Evolutionary conservation across 2,329 filamentous ascomycete genomes (phyloP).

Genomic region (Colletotrichum sp.): DNA sequence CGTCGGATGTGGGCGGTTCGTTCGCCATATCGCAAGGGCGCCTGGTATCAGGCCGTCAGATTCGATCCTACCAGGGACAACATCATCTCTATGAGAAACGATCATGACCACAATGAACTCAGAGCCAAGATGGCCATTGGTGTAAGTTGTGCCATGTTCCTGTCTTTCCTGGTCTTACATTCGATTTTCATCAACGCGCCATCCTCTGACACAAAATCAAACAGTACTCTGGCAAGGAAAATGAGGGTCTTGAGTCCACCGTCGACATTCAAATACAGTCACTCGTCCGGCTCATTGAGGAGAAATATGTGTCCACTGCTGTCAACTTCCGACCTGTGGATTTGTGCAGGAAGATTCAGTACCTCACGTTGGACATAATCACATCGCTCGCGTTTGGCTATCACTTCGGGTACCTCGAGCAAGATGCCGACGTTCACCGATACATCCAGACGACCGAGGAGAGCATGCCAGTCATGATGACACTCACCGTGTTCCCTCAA

Average conservation of each 20-base stretch:
- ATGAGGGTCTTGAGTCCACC: slow-evolving; percentile 50
- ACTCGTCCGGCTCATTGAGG: slow-evolving; percentile 51
- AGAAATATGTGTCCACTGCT: slow-evolving; percentile 45
- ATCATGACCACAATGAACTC: slow-evolving; percentile 44
- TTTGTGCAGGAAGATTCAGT: slow-evolving; percentile 52
- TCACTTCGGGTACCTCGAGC: slow-evolving; percentile 52
- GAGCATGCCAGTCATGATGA: slow-evolving; percentile 47
- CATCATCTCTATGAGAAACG: slow-evolving; percentile 34
- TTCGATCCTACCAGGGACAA: slow-evolving; percentile 35
- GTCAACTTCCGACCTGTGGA: slow-evolving; percentile 47
- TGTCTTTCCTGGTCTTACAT: not conserved
- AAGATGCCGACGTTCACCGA: slow-evolving; percentile 51
- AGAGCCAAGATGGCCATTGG: slow-evolving; percentile 55
- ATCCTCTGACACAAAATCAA: not conserved
- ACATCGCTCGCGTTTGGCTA: slow-evolving; percentile 56
- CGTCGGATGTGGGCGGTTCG: slow-evolving; percentile 35
- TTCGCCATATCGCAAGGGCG: slow-evolving; percentile 33
- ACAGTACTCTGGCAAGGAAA: slow-evolving; percentile 61
- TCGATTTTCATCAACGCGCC: not conserved
- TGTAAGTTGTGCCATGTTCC: slow-evolving; percentile 22
- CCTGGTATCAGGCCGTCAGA: slow-evolving; percentile 43
- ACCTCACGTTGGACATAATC: slow-evolving; percentile 62
- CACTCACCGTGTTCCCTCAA: slow-evolving; percentile 45
- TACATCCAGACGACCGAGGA: slow-evolving; percentile 50
- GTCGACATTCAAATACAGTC: slow-evolving; percentile 52